Percentiles rank a stretch among this genome's conserved stretches.
Conservation (phyloP, 768 basidiomycete species). For the Mycena rebaudengoi region DNA sequence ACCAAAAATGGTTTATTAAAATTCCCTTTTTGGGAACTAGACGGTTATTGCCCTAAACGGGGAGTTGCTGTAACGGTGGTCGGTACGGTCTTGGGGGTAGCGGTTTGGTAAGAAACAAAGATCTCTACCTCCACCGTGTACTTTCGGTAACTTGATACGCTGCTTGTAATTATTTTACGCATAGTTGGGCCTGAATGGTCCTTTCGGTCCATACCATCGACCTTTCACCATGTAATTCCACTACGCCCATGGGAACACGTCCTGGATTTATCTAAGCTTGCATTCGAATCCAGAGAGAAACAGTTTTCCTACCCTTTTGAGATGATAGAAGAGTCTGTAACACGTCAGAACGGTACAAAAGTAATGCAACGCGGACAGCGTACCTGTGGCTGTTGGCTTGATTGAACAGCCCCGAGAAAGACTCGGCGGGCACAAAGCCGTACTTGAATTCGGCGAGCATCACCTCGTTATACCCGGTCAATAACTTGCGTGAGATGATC, state of each 20-base stretch:
- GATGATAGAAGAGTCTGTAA: conserved; percentile 78
- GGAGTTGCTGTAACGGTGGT: too few relatives aligned
- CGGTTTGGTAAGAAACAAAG: too few relatives aligned
- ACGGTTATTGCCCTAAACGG: too few relatives aligned
- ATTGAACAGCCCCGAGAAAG: conserved; percentile 75
- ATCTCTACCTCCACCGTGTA: too few relatives aligned
- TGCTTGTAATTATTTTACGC: conserved; percentile 8
- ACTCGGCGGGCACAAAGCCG: conserved; percentile 86
- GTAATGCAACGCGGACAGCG: background rate
- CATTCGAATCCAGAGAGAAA: background rate
- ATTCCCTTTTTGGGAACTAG: too few relatives aligned
- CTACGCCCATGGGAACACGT: conserved; percentile 79
- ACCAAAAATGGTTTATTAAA: too few relatives aligned
- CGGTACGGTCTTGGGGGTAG: too few relatives aligned
- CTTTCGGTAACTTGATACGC: too few relatives aligned
- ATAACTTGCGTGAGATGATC: conserved; percentile 47
- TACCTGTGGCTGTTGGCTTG: conserved; percentile 82
- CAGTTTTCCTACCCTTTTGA: conserved; percentile 86
- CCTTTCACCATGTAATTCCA: conserved; percentile 77
- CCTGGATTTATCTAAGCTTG: conserved; percentile 48
- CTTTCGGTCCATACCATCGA: conserved; percentile 58
- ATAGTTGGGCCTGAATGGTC: conserved; percentile 50
- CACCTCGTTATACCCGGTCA: conserved; percentile 85
- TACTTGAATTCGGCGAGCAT: conserved; percentile 97
- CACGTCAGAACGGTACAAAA: conserved; percentile 20